phyloP scores from a whole-genome alignment of 768 basidiomycete genomes.

The Tylopilus subfusipes region DNA sequence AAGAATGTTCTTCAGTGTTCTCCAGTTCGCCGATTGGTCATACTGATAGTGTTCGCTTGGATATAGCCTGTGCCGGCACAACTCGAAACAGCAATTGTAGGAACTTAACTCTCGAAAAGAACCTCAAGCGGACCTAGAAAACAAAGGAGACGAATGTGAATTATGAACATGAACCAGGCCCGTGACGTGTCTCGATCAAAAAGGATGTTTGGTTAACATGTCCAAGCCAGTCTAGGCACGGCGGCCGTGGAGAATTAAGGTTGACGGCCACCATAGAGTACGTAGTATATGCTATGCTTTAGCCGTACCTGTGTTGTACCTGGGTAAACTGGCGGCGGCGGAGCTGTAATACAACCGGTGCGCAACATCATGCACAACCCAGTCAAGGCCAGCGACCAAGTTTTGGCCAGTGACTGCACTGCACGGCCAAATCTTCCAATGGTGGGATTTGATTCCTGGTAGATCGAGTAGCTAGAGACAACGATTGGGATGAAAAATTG shows the following conservation, averaged over 20 bases:
- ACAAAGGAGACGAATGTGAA: not conserved
- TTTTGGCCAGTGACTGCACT: constrained; percentile 90
- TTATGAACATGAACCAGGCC: not conserved
- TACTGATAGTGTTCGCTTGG: constrained; percentile 3
- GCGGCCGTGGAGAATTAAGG: constrained; percentile 6
- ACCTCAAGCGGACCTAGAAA: constrained; percentile 9
- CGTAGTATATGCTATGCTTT: not conserved
- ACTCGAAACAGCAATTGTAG: constrained; percentile 10
- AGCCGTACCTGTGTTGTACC: not conserved
- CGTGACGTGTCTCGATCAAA: constrained; percentile 12
- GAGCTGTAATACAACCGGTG: constrained; percentile 82
- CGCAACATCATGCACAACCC: constrained; percentile 89
- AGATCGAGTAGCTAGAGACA: constrained; percentile 71
- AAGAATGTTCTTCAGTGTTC: not conserved
- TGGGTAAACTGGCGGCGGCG: constrained; percentile 12
- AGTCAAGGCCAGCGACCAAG: constrained; percentile 81
- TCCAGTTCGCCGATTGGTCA: constrained; percentile 8
- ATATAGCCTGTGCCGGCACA: constrained; percentile 8
- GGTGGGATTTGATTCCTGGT: constrained; percentile 76
- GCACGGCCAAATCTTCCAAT: constrained; percentile 88
- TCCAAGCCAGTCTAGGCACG: constrained; percentile 9
- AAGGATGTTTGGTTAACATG: not conserved
- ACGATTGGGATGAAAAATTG: constrained; percentile 6
- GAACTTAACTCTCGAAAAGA: constrained; percentile 6
- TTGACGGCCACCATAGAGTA: not conserved